Percentiles rank a stretch among this genome's conserved stretches.
These are phyloP conservation scores for Termitomyces sp. DNA, from an alignment of 768 basidiomycete genomes.

Conservation along the genomic window DNA sequence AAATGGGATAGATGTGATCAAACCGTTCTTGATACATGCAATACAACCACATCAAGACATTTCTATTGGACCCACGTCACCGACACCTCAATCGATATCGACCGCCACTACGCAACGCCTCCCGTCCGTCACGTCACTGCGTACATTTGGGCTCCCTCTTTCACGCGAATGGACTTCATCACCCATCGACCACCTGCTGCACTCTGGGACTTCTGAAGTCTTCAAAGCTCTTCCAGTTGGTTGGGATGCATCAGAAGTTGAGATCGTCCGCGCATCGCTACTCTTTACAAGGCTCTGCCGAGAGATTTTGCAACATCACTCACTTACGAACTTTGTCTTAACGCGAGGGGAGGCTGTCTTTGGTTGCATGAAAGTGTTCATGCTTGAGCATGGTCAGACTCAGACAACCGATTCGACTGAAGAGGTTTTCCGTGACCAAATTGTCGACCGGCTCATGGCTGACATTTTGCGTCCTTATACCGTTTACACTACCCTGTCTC, in stretches of 20 bases:
- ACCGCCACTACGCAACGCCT: conserved; percentile 50
- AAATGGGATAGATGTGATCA: conserved; percentile 43
- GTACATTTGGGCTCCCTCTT: conserved; percentile 39
- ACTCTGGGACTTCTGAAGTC: conserved; percentile 65
- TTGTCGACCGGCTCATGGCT: conserved; percentile 55
- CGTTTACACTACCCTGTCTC: conserved; percentile 17
- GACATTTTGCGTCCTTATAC: conserved; percentile 54
- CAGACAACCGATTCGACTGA: conserved; percentile 37
- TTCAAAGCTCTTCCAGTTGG: conserved; percentile 60
- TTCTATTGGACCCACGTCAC: conserved; percentile 44
- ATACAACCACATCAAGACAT: conserved; percentile 35
- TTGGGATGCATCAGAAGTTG: conserved; percentile 80
- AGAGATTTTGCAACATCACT: conserved; percentile 37
- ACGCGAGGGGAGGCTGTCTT: conserved; percentile 58
- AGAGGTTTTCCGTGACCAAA: conserved; percentile 78
- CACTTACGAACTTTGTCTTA: conserved; percentile 36
- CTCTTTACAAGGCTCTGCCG: conserved; percentile 50
- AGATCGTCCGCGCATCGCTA: conserved; percentile 67
- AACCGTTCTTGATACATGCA: conserved; percentile 54
- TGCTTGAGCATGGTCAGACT: conserved; percentile 85
- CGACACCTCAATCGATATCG: conserved; percentile 51
- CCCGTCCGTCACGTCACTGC: conserved; percentile 21
- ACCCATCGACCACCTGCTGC: conserved; percentile 74
- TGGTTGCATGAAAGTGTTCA: conserved; percentile 88
- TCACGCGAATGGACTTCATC: conserved; percentile 61